phyloP scores from a whole-genome alignment of 371 early-diverging fungal species.

The Sporodiniella umbellata region DNA sequence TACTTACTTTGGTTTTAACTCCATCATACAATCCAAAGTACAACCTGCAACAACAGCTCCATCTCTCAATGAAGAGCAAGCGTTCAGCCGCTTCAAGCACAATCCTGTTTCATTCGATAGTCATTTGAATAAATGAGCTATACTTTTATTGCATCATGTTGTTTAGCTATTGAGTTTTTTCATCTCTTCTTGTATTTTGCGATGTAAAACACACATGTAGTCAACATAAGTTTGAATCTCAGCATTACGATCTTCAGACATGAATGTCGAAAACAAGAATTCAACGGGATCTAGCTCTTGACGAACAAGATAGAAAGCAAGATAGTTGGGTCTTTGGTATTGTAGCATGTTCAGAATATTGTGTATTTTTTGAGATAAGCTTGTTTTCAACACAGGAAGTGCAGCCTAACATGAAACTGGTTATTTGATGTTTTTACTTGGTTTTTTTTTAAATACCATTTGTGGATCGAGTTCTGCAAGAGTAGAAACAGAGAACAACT shows the following conservation, averaged over 20 bases:
- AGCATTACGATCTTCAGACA: slow-evolving; percentile 87
- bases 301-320: slow-evolving; percentile 54
- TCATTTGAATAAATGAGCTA: neutral
- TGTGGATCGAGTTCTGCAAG: slow-evolving; percentile 73
- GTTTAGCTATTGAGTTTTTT: slow-evolving; percentile 32
- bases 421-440: too few species aligned
- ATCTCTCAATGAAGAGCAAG: neutral
- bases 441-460: slow-evolving; percentile 46
- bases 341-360: slow-evolving; percentile 64
- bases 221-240: slow-evolving; percentile 93
- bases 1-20: slow-evolving; percentile 27
- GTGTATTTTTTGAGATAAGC: slow-evolving; percentile 53
- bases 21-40: slow-evolving; percentile 4
- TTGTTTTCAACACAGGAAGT: slow-evolving; percentile 53
- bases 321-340: slow-evolving; percentile 36
- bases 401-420: slow-evolving; percentile 19
- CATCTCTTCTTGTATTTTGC: slow-evolving; percentile 83
- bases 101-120: slow-evolving; percentile 11
- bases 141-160: slow-evolving; percentile 4
- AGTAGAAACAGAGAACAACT: slow-evolving; percentile 73
- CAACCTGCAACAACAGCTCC: neutral
- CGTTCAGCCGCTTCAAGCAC: slow-evolving; percentile 12
- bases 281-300: slow-evolving; percentile 35
- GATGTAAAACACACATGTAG: slow-evolving; percentile 87
- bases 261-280: slow-evolving; percentile 64